Percentiles rank a stretch among this genome's conserved stretches.
Conservation (phyloP, 1,284 basidiomycete genomes). For the Quambalaria eucalypti region DNA sequence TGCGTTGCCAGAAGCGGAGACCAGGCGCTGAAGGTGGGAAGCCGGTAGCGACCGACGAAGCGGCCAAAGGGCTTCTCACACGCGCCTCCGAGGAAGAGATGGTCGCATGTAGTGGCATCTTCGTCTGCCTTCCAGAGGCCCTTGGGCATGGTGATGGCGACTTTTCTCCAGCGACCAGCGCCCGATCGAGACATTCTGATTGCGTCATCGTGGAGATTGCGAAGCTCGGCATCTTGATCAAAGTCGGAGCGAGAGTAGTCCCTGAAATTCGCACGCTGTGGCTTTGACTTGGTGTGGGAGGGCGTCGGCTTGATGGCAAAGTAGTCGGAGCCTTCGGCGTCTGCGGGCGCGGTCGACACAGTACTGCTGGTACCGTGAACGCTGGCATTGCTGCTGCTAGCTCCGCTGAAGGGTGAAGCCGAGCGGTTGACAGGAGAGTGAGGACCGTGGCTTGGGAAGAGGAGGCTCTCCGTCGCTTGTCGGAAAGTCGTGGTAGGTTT, state of each 20-base stretch:
- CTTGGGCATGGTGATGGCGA: background rate
- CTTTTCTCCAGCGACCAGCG: background rate
- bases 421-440: too few species aligned
- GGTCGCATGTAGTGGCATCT: background rate
- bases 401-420: background rate
- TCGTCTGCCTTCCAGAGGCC: background rate
- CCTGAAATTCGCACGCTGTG: too few species aligned
- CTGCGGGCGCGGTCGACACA: background rate
- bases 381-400: background rate
- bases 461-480: background rate
- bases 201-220: background rate
- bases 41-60: background rate
- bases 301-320: background rate
- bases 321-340: background rate
- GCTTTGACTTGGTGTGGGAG: background rate
- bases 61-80: background rate
- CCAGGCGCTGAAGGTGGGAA: background rate
- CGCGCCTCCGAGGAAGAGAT: background rate
- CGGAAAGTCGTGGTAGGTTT: background rate
- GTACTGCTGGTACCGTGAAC: background rate
- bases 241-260: too few species aligned
- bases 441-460: too few species aligned
- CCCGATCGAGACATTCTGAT: background rate
- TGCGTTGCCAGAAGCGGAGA: background rate
- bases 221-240: background rate